Evolutionary conservation across 2,329 filamentous ascomycete genomes (phyloP).

Genomic region (Chaetothyriales sp.): DNA sequence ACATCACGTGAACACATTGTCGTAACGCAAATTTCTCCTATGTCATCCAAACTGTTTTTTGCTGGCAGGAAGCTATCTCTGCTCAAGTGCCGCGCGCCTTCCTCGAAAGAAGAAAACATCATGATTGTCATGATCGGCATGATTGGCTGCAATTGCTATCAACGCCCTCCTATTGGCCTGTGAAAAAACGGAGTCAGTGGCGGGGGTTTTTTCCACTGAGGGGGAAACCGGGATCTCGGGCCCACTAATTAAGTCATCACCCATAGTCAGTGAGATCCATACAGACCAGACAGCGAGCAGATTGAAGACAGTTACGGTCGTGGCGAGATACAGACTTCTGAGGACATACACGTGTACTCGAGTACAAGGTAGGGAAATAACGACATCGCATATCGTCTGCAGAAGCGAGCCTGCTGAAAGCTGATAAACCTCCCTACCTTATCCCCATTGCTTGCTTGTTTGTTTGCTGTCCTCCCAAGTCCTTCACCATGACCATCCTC

Average conservation of each 20-base stretch:
- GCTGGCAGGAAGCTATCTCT: background rate
- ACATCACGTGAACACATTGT: background rate
- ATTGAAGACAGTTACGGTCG: no score
- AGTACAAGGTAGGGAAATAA: no score
- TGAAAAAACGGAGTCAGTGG: background rate
- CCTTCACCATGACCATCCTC: conserved; percentile 4
- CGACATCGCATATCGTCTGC: background rate
- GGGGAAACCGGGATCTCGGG: no score
- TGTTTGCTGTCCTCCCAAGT: background rate
- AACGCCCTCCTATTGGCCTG: background rate
- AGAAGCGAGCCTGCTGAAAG: background rate
- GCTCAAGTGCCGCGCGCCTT: background rate
- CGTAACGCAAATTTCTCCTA: background rate
- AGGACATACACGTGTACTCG: no score
- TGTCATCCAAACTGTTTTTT: background rate
- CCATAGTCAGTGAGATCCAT: no score
- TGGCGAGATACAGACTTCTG: no score
- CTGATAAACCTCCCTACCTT: background rate
- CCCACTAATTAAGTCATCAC: no score
- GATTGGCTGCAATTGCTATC: background rate
- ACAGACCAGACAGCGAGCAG: no score
- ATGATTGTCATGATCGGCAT: no score
- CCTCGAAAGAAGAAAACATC: background rate
- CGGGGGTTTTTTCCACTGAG: background rate
- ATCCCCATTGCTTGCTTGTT: background rate